phyloP scores from a whole-genome alignment of 331 rosid genomes.

The Saraca asoca region DNA sequence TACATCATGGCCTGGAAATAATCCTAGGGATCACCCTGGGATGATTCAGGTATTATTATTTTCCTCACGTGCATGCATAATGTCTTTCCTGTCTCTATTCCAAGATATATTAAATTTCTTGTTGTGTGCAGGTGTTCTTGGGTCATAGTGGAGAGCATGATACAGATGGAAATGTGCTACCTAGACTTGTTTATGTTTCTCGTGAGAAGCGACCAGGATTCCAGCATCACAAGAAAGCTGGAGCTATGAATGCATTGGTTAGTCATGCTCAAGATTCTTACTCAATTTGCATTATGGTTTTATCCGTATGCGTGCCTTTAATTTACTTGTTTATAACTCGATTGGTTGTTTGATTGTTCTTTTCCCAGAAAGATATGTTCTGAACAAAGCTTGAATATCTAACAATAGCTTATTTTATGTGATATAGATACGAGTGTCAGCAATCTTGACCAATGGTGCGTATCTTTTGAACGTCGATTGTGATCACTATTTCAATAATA shows the following conservation, averaged over 20 bases:
- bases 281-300: constrained; percentile 21
- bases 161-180: constrained; percentile 98
- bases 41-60: constrained; percentile 81
- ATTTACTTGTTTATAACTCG: too few relatives aligned
- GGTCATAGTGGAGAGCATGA: constrained; percentile 99
- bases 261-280: constrained; percentile 37
- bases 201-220: constrained; percentile 99
- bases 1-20: constrained; percentile 99
- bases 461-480: constrained; percentile 93
- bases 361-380: background rate
- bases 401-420: background rate
- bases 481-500: constrained; percentile 98
- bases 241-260: constrained; percentile 99
- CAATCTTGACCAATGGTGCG: constrained; percentile 96
- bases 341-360: too few relatives aligned
- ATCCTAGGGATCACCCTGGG: constrained; percentile 99
- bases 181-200: constrained; percentile 98
- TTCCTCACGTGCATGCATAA: constrained; percentile 10
- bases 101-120: constrained; percentile 7
- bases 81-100: constrained; percentile 11
- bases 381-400: background rate
- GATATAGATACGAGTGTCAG: constrained; percentile 94
- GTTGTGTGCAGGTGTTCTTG: constrained; percentile 74
- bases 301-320: background rate
- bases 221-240: constrained; percentile 99